Percentiles rank a stretch among this genome's conserved stretches.
phyloP scores from a whole-genome alignment of 1,284 basidiomycete genomes.

The Serendipita sp. region DNA sequence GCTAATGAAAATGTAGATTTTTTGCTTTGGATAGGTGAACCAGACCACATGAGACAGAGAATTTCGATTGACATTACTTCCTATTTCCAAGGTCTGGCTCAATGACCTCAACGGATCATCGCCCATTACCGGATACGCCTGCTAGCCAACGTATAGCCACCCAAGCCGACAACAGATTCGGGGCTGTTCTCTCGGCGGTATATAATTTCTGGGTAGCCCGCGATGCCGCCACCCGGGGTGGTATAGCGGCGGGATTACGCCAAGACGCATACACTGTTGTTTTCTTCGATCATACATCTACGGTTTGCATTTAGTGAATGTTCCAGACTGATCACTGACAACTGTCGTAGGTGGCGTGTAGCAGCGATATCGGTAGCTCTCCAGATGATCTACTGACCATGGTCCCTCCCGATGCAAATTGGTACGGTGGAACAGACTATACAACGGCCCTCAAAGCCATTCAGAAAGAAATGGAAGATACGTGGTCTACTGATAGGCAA shows the following conservation, averaged over 20 bases:
- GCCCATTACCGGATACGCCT: constrained; percentile 33
- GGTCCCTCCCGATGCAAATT: constrained; percentile 20
- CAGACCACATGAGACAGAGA: neutral
- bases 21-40: constrained; percentile 37
- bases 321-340: neutral
- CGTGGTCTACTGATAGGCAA: constrained; percentile 45
- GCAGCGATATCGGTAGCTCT: constrained; percentile 35
- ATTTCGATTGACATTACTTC: neutral
- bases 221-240: constrained; percentile 22
- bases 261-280: constrained; percentile 45
- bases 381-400: constrained; percentile 35
- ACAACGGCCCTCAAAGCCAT: constrained; percentile 27
- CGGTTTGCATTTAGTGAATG: constrained; percentile 18
- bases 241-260: constrained; percentile 20
- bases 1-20: constrained; percentile 23
- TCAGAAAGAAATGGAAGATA: constrained; percentile 28
- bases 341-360: neutral
- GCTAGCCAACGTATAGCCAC: constrained; percentile 26
- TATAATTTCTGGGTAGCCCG: constrained; percentile 42
- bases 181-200: constrained; percentile 42
- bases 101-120: constrained; percentile 30
- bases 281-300: constrained; percentile 29
- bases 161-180: constrained; percentile 34
- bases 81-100: constrained; percentile 34
- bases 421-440: constrained; percentile 35